Percentiles rank a stretch among this genome's conserved stretches.
These are phyloP conservation scores for Pleoardoris graminearum DNA, from an alignment of 2,329 filamentous ascomycete species.

Conservation along the genomic window DNA sequence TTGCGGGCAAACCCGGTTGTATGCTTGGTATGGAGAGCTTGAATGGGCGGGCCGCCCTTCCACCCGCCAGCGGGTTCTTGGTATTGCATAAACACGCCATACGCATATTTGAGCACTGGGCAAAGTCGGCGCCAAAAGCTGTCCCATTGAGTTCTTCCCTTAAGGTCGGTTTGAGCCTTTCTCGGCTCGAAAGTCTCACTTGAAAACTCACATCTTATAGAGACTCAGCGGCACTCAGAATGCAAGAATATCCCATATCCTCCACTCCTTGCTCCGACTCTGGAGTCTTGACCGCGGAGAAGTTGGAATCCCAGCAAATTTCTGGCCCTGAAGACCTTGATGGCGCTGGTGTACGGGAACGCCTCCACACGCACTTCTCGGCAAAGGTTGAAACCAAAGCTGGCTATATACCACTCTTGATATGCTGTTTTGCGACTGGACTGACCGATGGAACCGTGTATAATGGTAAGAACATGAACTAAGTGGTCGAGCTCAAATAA, in stretches of 20 bases:
- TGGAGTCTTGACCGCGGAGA: background rate
- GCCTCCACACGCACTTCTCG: background rate
- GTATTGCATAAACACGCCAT: too few relatives aligned
- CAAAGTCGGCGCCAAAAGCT: too few relatives aligned
- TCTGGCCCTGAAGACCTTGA: background rate
- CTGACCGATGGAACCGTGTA: conserved; percentile 7
- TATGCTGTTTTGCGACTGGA: conserved; percentile 6
- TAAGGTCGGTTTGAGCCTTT: background rate
- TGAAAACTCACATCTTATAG: background rate
- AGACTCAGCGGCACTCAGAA: background rate
- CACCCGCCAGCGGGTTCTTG: too few relatives aligned
- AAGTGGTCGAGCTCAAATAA: background rate
- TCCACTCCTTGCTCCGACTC: background rate
- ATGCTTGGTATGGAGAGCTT: too few relatives aligned
- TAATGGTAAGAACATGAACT: conserved; percentile 1
- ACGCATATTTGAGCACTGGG: too few relatives aligned
- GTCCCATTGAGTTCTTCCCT: too few relatives aligned
- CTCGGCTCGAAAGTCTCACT: background rate
- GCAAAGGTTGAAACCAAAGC: background rate
- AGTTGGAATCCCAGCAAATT: conserved; percentile 2
- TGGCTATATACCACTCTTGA: conserved; percentile 5
- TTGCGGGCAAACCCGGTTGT: too few relatives aligned
- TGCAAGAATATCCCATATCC: background rate
- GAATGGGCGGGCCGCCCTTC: too few relatives aligned
- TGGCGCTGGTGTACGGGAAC: background rate